Percentiles rank a stretch among this genome's conserved stretches.
Evolutionary conservation across 2,329 filamentous ascomycete species (phyloP).

Genomic region (Curvularia hawaiiensis): DNA sequence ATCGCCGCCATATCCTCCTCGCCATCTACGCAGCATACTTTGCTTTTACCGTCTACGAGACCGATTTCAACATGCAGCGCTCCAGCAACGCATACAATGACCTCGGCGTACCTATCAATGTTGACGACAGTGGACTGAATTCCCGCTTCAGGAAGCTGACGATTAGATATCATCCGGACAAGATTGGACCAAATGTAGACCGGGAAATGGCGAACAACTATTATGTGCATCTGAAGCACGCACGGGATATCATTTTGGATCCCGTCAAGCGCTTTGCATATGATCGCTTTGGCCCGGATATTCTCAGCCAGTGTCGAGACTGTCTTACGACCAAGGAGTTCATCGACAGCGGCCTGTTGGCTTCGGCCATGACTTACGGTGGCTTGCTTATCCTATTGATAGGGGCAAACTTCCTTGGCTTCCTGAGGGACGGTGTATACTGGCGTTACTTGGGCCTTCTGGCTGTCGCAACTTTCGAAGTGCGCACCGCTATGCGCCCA

Average conservation of each 20-base stretch:
- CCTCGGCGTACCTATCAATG: constrained; percentile 71
- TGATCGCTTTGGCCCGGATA: constrained; percentile 76
- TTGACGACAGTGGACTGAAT: constrained; percentile 78
- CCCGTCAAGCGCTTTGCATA: constrained; percentile 80
- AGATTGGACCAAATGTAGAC: constrained; percentile 54
- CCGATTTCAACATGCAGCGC: constrained; percentile 77
- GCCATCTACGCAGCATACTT: constrained; percentile 84
- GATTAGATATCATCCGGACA: constrained; percentile 80
- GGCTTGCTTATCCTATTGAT: constrained; percentile 36
- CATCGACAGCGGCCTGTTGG: constrained; percentile 65
- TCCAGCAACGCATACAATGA: constrained; percentile 79
- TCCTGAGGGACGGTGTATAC: constrained; percentile 42
- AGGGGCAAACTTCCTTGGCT: constrained; percentile 44
- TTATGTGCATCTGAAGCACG: constrained; percentile 84
- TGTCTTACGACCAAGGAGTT: constrained; percentile 75
- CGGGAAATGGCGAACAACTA: constrained; percentile 50
- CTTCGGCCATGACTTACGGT: constrained; percentile 33
- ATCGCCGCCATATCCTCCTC: constrained; percentile 83
- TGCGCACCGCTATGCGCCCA: constrained; percentile 62
- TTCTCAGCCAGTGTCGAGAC: constrained; percentile 59
- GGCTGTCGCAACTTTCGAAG: constrained; percentile 61
- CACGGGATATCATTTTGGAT: constrained; percentile 85
- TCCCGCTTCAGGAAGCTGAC: constrained; percentile 76
- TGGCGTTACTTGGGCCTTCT: constrained; percentile 60
- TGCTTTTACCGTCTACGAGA: constrained; percentile 89